Evolutionary conservation across 2,329 filamentous ascomycete species (phyloP), one percentile per base, ranked within the genome.

Genomic region (Aureobasidium lini): DNA sequence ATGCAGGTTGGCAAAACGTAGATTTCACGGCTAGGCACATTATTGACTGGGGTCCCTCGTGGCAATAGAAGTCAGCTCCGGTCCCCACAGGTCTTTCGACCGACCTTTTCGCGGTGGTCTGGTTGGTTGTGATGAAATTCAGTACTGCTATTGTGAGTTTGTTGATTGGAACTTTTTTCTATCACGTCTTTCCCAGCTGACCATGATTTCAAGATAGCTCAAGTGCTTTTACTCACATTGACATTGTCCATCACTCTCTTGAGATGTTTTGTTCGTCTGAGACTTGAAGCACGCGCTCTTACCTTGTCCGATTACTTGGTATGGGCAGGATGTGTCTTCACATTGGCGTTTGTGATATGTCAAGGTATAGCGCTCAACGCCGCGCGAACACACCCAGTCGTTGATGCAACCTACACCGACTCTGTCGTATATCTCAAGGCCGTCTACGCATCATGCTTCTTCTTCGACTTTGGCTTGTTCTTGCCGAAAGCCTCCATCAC

Each of bases 301-400:
- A 58, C 56, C 5, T 32, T 50, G 15, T 58, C 56, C 13, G 56
- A 58, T 15, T 58, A 58, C 37, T n/a, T 58, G 13, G 23, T 58
- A 9, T 58, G 56, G 56, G 23, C 39, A 1, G 56, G 56, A 6
- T 58, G 18, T n/a, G 13, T 49, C 1, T 42, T 58, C 28, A 42
- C 56, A 1, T 7, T 58, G 2, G 44, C 34, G 11, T 58, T 34
- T 13, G 44, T 42, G 9, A n/a, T 46, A 8, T 48, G 34, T 29
- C 56, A 58, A 34, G 44, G 56, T 16, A 42, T 36, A 28, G 56
- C 56, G 11, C 15, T 49, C 3, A 29, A 32, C 42, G 32, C 23
- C 31, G 44, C 16, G 37, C 16, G 44, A 29, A 40, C 16, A 7
- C 56, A 58, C 15, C 56, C 56, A 11, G 10, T 58, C 1, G 28